Base-by-base conservation (phyloP, 2,329 filamentous ascomycete species). In the Elsinoe ampelina region DNA sequence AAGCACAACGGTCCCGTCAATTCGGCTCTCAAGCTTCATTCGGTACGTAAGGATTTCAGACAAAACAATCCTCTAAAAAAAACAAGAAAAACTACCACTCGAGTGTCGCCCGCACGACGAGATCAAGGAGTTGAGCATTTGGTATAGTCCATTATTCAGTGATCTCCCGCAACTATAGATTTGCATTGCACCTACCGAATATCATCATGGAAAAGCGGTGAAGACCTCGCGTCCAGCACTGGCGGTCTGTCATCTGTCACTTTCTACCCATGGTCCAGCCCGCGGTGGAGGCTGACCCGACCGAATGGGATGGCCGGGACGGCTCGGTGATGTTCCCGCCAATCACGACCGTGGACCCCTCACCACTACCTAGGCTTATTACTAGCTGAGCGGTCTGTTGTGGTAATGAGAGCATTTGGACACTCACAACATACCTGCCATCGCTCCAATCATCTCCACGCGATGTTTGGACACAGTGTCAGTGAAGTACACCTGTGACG, bases 11-110 rank as follows among this genome's bases (percentile, higher is more conserved):
- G 43, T 47, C 43, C 45, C 45, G 45, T 26, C 45, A 50, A 34
- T 17, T 50, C 45, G 45, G 45, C 26, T 50, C 45, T 50, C 45
- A 50, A 50, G 45, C 48, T 39, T 36, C 34, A 15, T 4, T 52
- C 13, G 48, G 34, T 17, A 39, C 48, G 32, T 26, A 15, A 39
- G 48, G 48, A 36, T 36, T 26, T 38, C n/a, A 36, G 48, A 52
- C 48, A 52, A 38, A 50, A 50, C 45, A 50, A 50, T 50, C 45
- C 26, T 50, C 19, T 19, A n/a, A 11, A 22, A 34, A 12, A 50
- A 34, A 50, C 26, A 34, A 45, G 5, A 17, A 45, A 30, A 45
- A 45, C 4, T 5, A 30, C 26, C 7, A 30, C 5, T n/a, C 4
- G 7, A 30, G 26, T 30, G 26, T 30, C 7, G 7, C 26, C 4